A percentile compares a stretch with the other conserved stretches of the same genome.
Evolutionary conservation across 148 eudicot species (phyloP).

Genomic region (Fagopyrum esculentum): DNA sequence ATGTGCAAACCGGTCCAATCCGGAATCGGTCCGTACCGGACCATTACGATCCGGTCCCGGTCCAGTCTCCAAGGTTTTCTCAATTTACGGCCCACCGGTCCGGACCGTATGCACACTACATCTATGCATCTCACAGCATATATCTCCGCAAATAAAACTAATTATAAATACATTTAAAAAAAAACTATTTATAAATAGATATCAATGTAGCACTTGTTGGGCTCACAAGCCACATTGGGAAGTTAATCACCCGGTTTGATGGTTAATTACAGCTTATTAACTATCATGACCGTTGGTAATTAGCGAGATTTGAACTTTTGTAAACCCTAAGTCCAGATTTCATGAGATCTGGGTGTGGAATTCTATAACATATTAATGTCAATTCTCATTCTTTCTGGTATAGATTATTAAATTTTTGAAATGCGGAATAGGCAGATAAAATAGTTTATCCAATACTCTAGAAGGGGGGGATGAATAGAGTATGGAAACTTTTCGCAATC

Average conservation of each 20-base stretch:
- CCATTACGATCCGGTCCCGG: no score
- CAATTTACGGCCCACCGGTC: no score
- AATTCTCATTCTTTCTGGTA: background rate
- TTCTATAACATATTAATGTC: background rate
- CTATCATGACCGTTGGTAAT: background rate
- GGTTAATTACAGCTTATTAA: background rate
- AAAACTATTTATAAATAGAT: background rate
- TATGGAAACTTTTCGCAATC: no score
- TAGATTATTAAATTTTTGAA: background rate
- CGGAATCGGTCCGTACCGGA: no score
- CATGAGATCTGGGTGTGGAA: background rate
- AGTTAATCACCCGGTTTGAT: background rate
- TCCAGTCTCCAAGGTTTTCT: no score
- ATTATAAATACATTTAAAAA: background rate
- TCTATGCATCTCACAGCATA: slow-evolving; percentile 4
- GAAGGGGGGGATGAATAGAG: no score
- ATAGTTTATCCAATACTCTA: no score
- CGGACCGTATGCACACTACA: no score
- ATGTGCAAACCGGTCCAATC: no score
- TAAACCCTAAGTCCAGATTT: background rate
- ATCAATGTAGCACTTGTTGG: background rate
- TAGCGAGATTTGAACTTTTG: background rate
- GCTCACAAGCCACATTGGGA: slow-evolving; percentile 6
- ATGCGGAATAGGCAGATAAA: no score
- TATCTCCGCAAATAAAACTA: background rate